Base-by-base conservation (phyloP, 495 filamentous ascomycete species). In the Neurospora sp. region DNA sequence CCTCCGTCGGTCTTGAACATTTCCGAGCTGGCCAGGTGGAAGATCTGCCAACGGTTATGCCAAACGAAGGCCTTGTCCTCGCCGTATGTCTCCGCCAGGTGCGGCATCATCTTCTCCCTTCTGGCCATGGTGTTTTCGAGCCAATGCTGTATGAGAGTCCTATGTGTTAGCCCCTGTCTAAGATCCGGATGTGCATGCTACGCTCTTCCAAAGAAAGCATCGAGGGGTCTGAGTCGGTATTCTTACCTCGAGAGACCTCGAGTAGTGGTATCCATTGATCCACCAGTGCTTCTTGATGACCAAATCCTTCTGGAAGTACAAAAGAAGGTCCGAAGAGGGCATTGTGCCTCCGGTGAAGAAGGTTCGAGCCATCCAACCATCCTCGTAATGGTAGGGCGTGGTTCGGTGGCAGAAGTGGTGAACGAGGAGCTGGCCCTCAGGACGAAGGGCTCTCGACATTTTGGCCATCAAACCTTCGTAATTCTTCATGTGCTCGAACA, bases 401-500 rank as follows among this genome's bases (percentile, higher is more conserved):
- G 83, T 82, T 69, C 81, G 84, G 73, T 92, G 90, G 44, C 78
- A 80, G 79, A 92, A 91, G 68, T 89, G 84, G 75, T 92, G 90
- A 59, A 90, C 87, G 76, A 91, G 90, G 27, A 90, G 77, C 81
- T 90, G 89, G 9, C 90, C 90, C 8, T 81, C 82, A 5, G 87
- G 84, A 75, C 85, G 87, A 71, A 91, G 77, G 10, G 87, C 82
- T 40, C 84, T 80, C 10, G 83, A 70, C 59, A 90, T 76, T 76
- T 91, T 91, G 14, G 83, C 85, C 83, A 91, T 85, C 41, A 92
- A 84, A 9, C 87, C 79, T 72, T 89, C 84, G 81, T 91, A 91
- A 74, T 91, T 92, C 77, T 92, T 92, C 89, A 92, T 91, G 77
- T 92, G 90, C 76, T 92, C 90, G 76, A 92, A 90, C 31, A 92